Base-by-base conservation (phyloP, 2,329 filamentous ascomycete species). In the Fusarium temperatum region DNA sequence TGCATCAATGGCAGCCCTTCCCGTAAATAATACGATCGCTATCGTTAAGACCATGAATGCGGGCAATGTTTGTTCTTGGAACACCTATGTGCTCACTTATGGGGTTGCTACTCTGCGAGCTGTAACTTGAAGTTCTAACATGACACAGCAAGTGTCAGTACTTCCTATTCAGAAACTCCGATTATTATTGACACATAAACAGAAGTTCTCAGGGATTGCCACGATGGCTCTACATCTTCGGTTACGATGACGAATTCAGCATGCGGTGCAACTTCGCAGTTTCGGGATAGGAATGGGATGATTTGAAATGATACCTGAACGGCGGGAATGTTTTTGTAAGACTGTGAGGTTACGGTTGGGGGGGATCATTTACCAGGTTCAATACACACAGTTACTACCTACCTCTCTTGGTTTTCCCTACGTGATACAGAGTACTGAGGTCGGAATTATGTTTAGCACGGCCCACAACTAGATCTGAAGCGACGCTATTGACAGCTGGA, bases 361-460 rank as follows among this genome's bases (percentile, higher is more conserved):
- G 30, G 30, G 32, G 4, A 24, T 26, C 2, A 6, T 53, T 20
- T 20, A 53, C 30, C 30, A 24, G 17, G n/a, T 28, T 44, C 24
- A 38, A 41, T 58, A 58, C 59, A 62, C 15, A 45, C 32, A 22
- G 20, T 63, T 58, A 45, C 38, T 53, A 41, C 35, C 35, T 36
- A 35, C 32, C 32, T 35, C 0, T 42, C 36, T n/a, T 42, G 35
- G 24, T 30, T 22, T 35, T 35, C 32, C 14, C 44, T 26, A 50
- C 26, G 14, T 39, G 32, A 12, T 18, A 38, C 56, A 59, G 66
- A 69, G 38, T 13, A 38, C 45, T 66, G 66, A 70, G 26, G 66
- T 70, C n/a, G 26, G 38, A 54, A 70, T 66, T 70, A 39, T 28
- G 58, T 64, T 69, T 68, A 11, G 18, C n/a, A 42, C 11, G 64